Base-by-base conservation (phyloP, 495 filamentous ascomycete genomes). In the Clohesyomyces aquaticus region DNA sequence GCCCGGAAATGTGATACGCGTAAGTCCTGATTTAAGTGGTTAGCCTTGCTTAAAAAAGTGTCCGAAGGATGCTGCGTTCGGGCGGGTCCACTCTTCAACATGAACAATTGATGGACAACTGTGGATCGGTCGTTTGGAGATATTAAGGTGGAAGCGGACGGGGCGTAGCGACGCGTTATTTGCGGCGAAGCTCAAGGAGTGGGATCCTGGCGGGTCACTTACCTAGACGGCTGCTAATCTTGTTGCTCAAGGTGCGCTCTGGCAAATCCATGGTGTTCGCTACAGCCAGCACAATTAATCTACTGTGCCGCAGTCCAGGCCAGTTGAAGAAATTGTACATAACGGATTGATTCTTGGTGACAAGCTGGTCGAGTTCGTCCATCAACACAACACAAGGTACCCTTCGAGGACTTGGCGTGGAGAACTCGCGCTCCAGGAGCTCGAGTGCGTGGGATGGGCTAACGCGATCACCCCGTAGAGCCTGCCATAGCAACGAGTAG, bases 241-340 rank as follows among this genome's bases (percentile, higher is more conserved):
- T 98, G 77, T 99, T 99, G 76, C 89, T 93, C 16, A 99, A 81
- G 0, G 95, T 99, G 71, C 95, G 84, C 76, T 99, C 95, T 0
- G 95, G 95, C 21, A 99, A 78, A 76, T 99, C 95, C 95, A 99
- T 99, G 21, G 95, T 99, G 75, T 99, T 99, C 32, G 95, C 95
- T 10, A 99, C 95, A 8, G 95, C 95, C 0, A 99, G 83, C 12
- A 99, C 95, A 72, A 98, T 96, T 32, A 99, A 81, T 47, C 91
- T 83, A 27, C 90, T 94, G 72, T 99, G 91, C 32, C 89, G 85
- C 19, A 96, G 82, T 19, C 87, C 87, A n/a, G 95, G 95, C 95
- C 95, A 99, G 71, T 99, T 99, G 84, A 99, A 99, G 76, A 99
- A 99, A 72, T 99, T 99, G 78, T 99, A 99, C 95, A 99, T 99